Evolutionary conservation across 345 rosid species (phyloP), one percentile per base, ranked within the genome.

Genomic region (Viola odorata): DNA sequence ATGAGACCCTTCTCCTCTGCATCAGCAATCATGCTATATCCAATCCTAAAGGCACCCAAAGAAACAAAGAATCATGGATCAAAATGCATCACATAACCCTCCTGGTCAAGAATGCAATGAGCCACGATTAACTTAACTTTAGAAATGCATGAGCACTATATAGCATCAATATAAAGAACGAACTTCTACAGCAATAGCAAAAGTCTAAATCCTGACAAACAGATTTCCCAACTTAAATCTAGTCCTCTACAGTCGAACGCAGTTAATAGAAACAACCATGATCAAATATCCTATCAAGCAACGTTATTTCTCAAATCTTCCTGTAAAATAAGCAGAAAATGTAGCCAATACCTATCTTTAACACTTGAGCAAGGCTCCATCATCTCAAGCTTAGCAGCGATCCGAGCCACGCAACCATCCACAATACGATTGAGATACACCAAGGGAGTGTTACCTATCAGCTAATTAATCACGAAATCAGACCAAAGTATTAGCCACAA

Each of bases 361-460:
- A 91, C 91, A 60, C 97, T 91, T 5, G 97, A 87, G 63, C 92
- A 87, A 32, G 96, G 97, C 50, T 88, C 92, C 94, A 91, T 84
- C 80, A 70, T 69, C 77, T 87, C 97, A 45, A 85, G 80, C 82
- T 91, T 91, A 65, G 87, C 96, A 56, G 94, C 96, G 71, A 88
- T 61, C 17, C 77, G 82, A 38, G 81, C 96, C 64, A 77, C 89
- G 17, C 96, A 88, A 32, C 89, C 94, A 73, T 88, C 82, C 57
- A 76, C 82, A 4, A 88, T 69, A 60, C 69, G 74, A 76, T 91
- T 91, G 62, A 91, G 89, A 78, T 80, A 88, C 37, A 91, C 94
- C 81, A 91, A 61, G 15, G 97, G 96, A 8, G 96, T 91, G 52
- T 82, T 87, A 49, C 96, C 96, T 12, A 90, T 65, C 66, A 87